These are phyloP conservation scores for Theobroma cacao DNA, from an alignment of 345 rosid genomes.

Conservation along the genomic window DNA sequence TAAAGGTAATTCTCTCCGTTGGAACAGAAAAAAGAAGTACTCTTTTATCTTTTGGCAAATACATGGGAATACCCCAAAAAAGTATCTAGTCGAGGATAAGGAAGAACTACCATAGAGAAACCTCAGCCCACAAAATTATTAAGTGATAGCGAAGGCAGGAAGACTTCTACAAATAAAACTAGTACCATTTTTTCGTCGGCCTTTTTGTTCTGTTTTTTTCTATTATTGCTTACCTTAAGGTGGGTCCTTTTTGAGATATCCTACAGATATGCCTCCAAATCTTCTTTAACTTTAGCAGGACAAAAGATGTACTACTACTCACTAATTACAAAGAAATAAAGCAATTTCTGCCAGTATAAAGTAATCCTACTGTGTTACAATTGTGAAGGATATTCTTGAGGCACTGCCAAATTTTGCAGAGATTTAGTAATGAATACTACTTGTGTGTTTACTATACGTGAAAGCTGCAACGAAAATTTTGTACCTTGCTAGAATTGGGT, in stretches of 20 bases:
- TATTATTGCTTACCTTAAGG: background rate
- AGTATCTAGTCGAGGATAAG: background rate
- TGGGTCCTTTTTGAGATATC: background rate
- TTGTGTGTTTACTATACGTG: background rate
- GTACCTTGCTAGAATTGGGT: conserved; percentile 96
- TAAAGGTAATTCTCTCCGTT: background rate
- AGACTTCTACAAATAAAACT: too few species aligned
- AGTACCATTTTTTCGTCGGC: background rate
- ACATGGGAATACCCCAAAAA: background rate
- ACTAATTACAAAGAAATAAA: too few species aligned
- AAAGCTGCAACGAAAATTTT: background rate
- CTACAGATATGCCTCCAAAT: background rate
- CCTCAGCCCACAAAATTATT: background rate
- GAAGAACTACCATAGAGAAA: background rate
- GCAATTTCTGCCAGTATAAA: too few species aligned
- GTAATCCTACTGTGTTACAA: background rate
- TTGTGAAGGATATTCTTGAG: too few species aligned
- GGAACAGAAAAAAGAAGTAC: background rate
- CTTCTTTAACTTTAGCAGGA: background rate
- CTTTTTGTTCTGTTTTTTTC: background rate
- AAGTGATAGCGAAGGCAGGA: conserved; percentile 5
- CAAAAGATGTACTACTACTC: too few species aligned
- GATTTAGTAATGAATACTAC: background rate
- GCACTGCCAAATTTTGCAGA: background rate
- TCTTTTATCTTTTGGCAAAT: background rate